Base-by-base conservation (phyloP, 768 basidiomycete species). In the Fibroporia radiculosa region DNA sequence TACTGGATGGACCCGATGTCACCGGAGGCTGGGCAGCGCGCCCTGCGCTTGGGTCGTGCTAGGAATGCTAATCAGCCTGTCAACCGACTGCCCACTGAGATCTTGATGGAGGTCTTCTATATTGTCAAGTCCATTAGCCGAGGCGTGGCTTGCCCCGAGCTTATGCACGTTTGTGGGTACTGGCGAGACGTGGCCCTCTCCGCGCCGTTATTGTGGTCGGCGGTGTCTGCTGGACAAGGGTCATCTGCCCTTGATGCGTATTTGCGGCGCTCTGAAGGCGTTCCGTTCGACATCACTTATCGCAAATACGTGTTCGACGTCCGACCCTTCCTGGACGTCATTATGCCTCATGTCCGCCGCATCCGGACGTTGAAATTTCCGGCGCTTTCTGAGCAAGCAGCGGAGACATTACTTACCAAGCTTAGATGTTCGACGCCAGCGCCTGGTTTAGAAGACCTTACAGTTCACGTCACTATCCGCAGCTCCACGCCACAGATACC, bases 141-240 rank as follows among this genome's bases (percentile, higher is more conserved):
- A 3, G 7, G n/a, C 4, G 11, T 32, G 10, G 6, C 6, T n/a
- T 32, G 41, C n/a, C 4, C 29, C 24, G 24, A 19, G 11, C n/a
- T 45, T 6, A 45, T 27, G 14, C 33, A 39, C n/a, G 45, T 46
- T 20, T 46, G 45, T 24, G 37, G 33, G 2, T 20, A 34, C 23
- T 46, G 45, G 45, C 45, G 45, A 8, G 36, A 10, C 11, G 25
- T 46, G 13, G 45, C 45, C 14, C 45, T 46, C 6, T 16, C 12
- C 10, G 25, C 37, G 4, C 45, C 45, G 3, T 29, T 31, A 5
- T 29, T 46, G 27, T 46, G 45, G 45, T 22, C 45, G 3, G 11
- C 28, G 8, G 33, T 46, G 6, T 28, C 28, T 4, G 16, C 22
- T 5, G 41, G 22, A 19, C 19, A 31, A 10, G 16, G 41, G 12